A percentile compares a stretch with the other conserved stretches of the same genome.
phyloP scores from a whole-genome alignment of 2,329 filamentous ascomycete species.

The Ophiostoma australiae region DNA sequence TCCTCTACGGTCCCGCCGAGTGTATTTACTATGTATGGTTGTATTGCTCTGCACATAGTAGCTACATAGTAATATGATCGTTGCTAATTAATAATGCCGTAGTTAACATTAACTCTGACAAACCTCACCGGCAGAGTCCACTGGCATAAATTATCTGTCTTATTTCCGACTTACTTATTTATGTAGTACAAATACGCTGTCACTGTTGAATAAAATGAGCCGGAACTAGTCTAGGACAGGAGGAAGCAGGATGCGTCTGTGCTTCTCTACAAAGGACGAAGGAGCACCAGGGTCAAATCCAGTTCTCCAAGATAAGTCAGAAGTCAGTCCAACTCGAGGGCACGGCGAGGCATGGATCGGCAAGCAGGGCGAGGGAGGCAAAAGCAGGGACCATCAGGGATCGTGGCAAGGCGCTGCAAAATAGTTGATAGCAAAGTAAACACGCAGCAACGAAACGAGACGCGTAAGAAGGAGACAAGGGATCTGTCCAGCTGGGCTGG shows the following conservation, averaged over 20 bases:
- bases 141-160: not conserved
- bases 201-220: not conserved
- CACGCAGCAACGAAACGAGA: not conserved
- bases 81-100: not conserved
- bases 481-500: not conserved
- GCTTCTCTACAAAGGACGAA: not conserved
- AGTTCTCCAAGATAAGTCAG: not conserved
- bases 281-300: not conserved
- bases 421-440: not conserved
- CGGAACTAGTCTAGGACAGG: too few relatives aligned
- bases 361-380: not conserved
- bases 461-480: not conserved
- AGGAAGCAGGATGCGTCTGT: not conserved
- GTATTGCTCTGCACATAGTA: not conserved
- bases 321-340: not conserved
- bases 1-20: not conserved
- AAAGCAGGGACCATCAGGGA: not conserved
- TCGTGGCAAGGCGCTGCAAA: not conserved
- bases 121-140: not conserved
- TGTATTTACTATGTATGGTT: not conserved
- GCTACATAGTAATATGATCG: too few relatives aligned
- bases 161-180: not conserved
- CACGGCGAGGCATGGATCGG: not conserved
- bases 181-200: not conserved
- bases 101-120: not conserved